phyloP scores from a whole-genome alignment of 164 flowering plant species.

The Santalum album region DNA sequence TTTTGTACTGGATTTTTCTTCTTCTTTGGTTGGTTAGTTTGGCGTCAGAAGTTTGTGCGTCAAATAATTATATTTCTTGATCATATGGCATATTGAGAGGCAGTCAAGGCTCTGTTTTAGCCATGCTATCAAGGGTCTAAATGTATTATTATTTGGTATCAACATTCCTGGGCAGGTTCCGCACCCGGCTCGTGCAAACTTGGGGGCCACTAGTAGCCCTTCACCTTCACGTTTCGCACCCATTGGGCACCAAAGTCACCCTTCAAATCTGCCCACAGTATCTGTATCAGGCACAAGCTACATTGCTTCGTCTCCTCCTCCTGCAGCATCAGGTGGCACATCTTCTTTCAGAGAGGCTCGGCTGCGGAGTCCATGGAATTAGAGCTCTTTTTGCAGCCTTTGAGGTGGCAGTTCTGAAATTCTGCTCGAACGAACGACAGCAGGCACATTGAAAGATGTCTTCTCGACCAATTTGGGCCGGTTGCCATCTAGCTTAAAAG shows the following conservation, averaged over 20 bases:
- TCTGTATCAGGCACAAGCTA: slow-evolving; percentile 76
- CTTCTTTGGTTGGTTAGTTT: too few species aligned
- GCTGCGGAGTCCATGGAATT: slow-evolving; percentile 83
- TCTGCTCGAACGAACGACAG: not conserved
- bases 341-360: slow-evolving; percentile 69
- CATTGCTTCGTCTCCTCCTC: slow-evolving; percentile 89
- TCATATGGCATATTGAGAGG: too few species aligned
- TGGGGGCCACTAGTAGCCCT: slow-evolving; percentile 36
- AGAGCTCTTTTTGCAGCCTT: slow-evolving; percentile 7
- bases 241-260: slow-evolving; percentile 37
- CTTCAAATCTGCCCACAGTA: slow-evolving; percentile 38
- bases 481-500: too few species aligned
- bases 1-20: too few species aligned
- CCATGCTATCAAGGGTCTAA: too few species aligned
- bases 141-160: too few species aligned
- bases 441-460: too few species aligned
- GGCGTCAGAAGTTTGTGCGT: too few species aligned
- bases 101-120: too few species aligned
- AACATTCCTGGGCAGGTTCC: slow-evolving; percentile 35
- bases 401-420: not conserved
- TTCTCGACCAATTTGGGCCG: too few species aligned
- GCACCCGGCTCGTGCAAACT: slow-evolving; percentile 34
- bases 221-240: slow-evolving; percentile 83
- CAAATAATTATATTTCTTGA: too few species aligned
- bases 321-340: slow-evolving; percentile 97